These are phyloP conservation scores for Suillus hirtellus DNA, from an alignment of 768 basidiomycete species.

Conservation along the genomic window DNA sequence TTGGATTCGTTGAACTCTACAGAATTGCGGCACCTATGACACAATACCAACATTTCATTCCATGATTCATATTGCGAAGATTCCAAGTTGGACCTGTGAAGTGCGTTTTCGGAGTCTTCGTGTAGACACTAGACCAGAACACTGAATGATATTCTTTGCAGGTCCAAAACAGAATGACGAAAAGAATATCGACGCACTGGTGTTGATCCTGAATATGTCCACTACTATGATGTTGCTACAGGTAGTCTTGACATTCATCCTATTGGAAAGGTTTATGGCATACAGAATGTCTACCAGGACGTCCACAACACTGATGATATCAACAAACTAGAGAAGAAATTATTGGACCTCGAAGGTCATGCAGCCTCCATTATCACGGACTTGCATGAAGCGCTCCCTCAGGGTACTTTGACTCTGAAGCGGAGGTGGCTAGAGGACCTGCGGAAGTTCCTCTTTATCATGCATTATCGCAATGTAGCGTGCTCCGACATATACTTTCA, in stretches of 20 bases:
- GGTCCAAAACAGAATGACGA: neutral
- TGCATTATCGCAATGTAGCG: conserved; percentile 33
- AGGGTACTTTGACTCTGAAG: no score
- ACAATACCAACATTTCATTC: no score
- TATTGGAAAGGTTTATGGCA: conserved; percentile 15
- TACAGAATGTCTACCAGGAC: conserved; percentile 30
- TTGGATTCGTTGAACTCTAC: neutral
- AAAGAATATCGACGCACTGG: neutral
- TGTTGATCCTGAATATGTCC: no score
- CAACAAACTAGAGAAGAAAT: conserved; percentile 31
- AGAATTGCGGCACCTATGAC: neutral
- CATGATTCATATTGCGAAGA: no score
- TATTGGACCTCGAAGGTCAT: conserved; percentile 29
- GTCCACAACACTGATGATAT: conserved; percentile 20
- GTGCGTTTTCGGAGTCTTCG: no score
- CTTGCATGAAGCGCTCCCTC: no score
- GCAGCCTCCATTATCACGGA: conserved; percentile 29
- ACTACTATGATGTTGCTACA: no score
- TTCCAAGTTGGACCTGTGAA: no score
- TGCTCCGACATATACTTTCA: conserved; percentile 28
- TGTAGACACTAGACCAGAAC: no score
- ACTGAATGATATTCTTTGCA: no score
- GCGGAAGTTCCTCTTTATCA: conserved; percentile 39
- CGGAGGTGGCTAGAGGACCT: conserved; percentile 27
- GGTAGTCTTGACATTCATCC: conserved; percentile 1